Conservation (phyloP, 2,329 filamentous ascomycete species). For the Parascedosporium putredinis region DNA sequence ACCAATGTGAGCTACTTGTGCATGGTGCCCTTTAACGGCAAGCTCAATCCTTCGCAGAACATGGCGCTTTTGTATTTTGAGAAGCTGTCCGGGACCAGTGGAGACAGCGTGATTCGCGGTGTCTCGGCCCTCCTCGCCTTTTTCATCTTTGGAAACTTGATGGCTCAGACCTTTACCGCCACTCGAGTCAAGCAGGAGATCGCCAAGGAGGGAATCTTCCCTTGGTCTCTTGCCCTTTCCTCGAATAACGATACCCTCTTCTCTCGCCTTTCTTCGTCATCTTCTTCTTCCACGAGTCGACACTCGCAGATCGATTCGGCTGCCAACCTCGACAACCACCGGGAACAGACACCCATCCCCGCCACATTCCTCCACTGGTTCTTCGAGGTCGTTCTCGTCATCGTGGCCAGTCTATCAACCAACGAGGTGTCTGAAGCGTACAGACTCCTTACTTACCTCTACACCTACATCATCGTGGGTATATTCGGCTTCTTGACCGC, state of each 20-base stretch:
- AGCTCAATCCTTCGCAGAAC: slow-evolving; percentile 5
- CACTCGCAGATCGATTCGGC: background rate
- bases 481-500: background rate
- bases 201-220: slow-evolving; percentile 46
- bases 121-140: slow-evolving; percentile 41
- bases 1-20: slow-evolving; percentile 30
- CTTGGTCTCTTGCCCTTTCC: slow-evolving; percentile 37
- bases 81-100: slow-evolving; percentile 17
- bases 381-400: slow-evolving; percentile 10
- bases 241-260: background rate
- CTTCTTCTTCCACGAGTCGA: background rate
- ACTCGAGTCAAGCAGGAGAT: slow-evolving; percentile 50
- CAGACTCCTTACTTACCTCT: background rate
- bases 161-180: slow-evolving; percentile 45
- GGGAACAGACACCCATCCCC: slow-evolving; percentile 10
- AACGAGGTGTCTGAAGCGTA: background rate
- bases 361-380: slow-evolving; percentile 11
- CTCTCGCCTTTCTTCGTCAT: background rate
- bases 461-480: background rate
- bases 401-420: background rate
- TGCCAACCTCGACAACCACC: slow-evolving; percentile 4
- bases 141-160: slow-evolving; percentile 44
- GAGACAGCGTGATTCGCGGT: slow-evolving; percentile 13
- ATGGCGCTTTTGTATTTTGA: slow-evolving; percentile 8
- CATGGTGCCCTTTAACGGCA: slow-evolving; percentile 12